Evolutionary conservation across 2,329 filamentous ascomycete genomes (phyloP), one percentile per base, ranked within the genome.

Genomic region (Trichoderma oligosporum): DNA sequence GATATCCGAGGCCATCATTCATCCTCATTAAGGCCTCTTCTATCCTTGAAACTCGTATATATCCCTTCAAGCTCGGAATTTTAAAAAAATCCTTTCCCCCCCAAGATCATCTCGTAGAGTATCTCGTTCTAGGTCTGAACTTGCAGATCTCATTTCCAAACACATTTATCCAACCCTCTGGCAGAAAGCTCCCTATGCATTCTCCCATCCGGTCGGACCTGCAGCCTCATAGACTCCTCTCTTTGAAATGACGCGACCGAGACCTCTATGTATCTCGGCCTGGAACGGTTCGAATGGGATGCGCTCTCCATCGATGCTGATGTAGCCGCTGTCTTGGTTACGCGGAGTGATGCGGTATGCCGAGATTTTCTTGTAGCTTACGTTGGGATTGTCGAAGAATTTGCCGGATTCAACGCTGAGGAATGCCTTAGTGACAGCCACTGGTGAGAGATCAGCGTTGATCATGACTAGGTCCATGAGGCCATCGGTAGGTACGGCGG

Each of bases 221-320:
- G 74, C 73, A 0, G 79, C 77, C 66, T 96, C 91, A 70, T 91
- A 96, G 56, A 81, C 73, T 60, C 85, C 88, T 25, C 78, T 83
- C 73, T 87, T 90, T 48, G 89, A 90, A 61, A 97, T 76, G n/a
- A 93, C 88, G 4, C 88, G 90, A 1, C 90, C 94, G 22, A 99
- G 76, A 0, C 87, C 88, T 52, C 78, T 82, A 70, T 97, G 91
- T 6, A 97, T 80, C 73, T 99, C 94, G 2, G 86, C 90, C 75
- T 99, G 94, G 69, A 97, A 95, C 0, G 90, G 88, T 65, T 87
- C 87, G 69, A 96, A 97, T 0, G 91, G 88, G 2, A 96, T 79
- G 54, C 82, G 81, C 74, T 99, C 94, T 35, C 94, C 94, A 67
- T 97, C 94, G 62, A 99, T 91, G 70, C 91, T 95, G 69, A 99